Evolutionary conservation across 2,329 filamentous ascomycete genomes (phyloP), one percentile per base, ranked within the genome.

Genomic region (Aureobasidium melanogenum): DNA sequence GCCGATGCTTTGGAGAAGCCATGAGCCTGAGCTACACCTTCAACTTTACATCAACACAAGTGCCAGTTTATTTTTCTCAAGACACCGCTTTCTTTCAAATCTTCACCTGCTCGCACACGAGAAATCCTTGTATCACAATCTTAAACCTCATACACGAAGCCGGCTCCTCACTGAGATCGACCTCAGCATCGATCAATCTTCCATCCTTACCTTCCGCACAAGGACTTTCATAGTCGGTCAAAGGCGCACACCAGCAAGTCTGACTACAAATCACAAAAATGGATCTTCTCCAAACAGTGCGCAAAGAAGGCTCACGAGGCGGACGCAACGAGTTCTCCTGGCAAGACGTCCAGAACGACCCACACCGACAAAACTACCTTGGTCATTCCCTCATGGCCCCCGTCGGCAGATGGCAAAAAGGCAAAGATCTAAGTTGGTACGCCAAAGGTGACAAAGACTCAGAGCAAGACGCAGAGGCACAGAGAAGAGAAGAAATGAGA

Each of bases 251-350:
- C 32, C 14, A 4, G 32, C 12, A 36, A 36, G 14, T 36, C 32
- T 15, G 32, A 36, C 12, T 36, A 2, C 10, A 14, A 24, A 24
- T 19, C 7, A 24, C 19, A 43, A 43, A 14, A 43, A 97, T 99
- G 94, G 94, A 99, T 82, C 84, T 99, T 60, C 85, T 97, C 60
- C 89, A 92, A 63, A 91, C 89, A 44, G 88, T 99, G 64, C 90
- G 92, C 70, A 97, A 99, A 77, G 93, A 96, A 73, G 85, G 85
- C 64, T 85, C 82, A 64, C 94, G 94, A 67, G 94, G 94, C 70
- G 94, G 94, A 63, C 82, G 81, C 71, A 88, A 88, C 75, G 91
- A 97, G 74, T 99, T 99, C 79, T 92, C 87, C 76, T 97, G 94
- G 94, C 89, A 93, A 66, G 91, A 97, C 67, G 93, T 99, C 71